phyloP scores from a whole-genome alignment of 2,329 filamentous ascomycete genomes.

The Teratosphaeriaceae sp. region DNA sequence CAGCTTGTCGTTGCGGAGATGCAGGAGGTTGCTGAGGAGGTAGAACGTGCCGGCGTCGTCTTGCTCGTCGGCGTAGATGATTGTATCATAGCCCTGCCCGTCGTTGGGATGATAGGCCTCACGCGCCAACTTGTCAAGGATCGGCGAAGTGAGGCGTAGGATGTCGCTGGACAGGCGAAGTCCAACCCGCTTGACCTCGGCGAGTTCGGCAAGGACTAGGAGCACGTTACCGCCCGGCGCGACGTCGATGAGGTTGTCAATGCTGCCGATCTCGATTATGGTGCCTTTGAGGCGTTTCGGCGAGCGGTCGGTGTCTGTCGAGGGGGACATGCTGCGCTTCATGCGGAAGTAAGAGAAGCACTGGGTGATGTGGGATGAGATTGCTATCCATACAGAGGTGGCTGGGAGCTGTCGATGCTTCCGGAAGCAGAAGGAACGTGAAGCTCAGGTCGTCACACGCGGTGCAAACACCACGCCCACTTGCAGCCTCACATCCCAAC shows the following conservation, averaged over 20 bases:
- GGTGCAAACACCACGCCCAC: too few species aligned
- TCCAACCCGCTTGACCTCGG: constrained; percentile 8
- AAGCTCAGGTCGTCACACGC: neutral
- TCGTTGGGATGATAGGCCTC: neutral
- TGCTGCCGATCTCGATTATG: neutral
- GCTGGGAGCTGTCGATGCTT: neutral
- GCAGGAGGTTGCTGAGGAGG: constrained; percentile 21
- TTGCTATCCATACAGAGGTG: neutral
- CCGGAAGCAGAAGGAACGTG: neutral
- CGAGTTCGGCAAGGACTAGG: constrained; percentile 7
- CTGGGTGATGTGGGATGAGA: too few species aligned
- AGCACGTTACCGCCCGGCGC: constrained; percentile 10
- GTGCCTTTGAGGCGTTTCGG: constrained; percentile 8
- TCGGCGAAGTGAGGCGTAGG: constrained; percentile 17
- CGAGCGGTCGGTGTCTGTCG: constrained; percentile 1
- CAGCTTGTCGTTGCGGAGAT: constrained; percentile 21
- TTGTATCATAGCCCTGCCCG: neutral
- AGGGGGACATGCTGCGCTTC: constrained; percentile 2
- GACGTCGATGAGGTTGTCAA: constrained; percentile 7
- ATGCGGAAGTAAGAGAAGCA: neutral
- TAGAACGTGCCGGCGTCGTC: constrained; percentile 21
- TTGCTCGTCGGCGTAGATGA: constrained; percentile 7
- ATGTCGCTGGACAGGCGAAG: constrained; percentile 18
- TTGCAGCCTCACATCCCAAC: too few species aligned
- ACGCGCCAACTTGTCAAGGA: constrained; percentile 15